phyloP scores from a whole-genome alignment of 2,329 filamentous ascomycete species.

The Nemania serpens region DNA sequence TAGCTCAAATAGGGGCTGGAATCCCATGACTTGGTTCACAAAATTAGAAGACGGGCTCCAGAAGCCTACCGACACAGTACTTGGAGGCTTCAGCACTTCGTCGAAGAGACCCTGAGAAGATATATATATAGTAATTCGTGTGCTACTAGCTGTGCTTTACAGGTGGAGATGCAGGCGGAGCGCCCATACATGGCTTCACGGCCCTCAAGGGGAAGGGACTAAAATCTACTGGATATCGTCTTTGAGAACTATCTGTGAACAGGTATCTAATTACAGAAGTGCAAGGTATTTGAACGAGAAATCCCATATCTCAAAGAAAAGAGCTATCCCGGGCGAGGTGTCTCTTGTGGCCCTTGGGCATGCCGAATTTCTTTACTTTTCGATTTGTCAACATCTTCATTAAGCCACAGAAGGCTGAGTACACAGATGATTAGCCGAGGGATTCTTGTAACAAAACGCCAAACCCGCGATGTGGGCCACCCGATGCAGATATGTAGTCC shows the following conservation, averaged over 20 bases:
- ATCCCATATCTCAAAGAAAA: constrained; percentile 14
- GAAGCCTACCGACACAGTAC: constrained; percentile 7
- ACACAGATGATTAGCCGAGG: constrained; percentile 19
- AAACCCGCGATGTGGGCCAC: constrained; percentile 30
- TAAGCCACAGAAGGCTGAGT: constrained; percentile 19
- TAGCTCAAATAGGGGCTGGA: constrained; percentile 40
- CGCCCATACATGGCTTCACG: constrained; percentile 20
- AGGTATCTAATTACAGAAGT: constrained; percentile 40
- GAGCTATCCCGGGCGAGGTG: constrained; percentile 16
- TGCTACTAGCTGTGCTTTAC: constrained; percentile 1
- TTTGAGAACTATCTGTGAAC: constrained; percentile 32
- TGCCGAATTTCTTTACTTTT: background rate
- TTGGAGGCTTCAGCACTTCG: background rate
- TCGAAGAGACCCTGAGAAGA: background rate
- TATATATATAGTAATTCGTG: constrained; percentile 5
- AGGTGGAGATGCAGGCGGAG: background rate
- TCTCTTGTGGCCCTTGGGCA: constrained; percentile 5
- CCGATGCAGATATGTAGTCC: constrained; percentile 41
- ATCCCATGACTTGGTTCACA: constrained; percentile 56
- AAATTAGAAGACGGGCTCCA: constrained; percentile 53
- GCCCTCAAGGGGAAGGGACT: constrained; percentile 14
- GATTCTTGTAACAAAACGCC: constrained; percentile 31
- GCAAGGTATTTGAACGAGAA: constrained; percentile 19
- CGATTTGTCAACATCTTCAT: constrained; percentile 18
- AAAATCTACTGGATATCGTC: constrained; percentile 36